Evolutionary conservation across 176 grass and related monocot species (phyloP).

Genomic region (Carex cristatella): DNA sequence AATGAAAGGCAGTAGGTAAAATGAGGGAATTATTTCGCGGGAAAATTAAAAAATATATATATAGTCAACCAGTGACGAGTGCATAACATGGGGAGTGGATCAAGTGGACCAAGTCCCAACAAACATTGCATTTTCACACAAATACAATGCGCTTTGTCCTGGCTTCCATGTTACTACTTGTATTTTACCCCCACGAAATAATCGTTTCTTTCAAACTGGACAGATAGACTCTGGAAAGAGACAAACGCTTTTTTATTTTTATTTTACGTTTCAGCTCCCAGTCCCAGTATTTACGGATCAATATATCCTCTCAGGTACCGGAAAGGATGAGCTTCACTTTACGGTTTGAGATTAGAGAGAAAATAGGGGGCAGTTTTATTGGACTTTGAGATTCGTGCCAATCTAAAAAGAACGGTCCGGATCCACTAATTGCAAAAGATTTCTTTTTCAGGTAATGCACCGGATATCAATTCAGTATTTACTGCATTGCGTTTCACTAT

Average conservation of each 20-base stretch:
- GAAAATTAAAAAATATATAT: neutral
- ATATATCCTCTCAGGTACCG: no score
- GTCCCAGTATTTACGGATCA: neutral
- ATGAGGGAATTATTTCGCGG: neutral
- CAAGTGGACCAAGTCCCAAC: slow-evolving; percentile 10
- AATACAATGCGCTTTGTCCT: neutral
- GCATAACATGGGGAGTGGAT: slow-evolving; percentile 4
- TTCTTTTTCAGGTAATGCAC: no score
- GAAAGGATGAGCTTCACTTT: no score
- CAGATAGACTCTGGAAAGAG: neutral
- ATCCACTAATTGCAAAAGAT: no score
- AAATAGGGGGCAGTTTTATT: no score
- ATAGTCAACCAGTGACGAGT: neutral
- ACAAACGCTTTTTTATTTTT: neutral
- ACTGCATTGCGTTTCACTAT: neutral
- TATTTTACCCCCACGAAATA: neutral
- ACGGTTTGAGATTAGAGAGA: no score
- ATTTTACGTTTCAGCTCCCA: neutral
- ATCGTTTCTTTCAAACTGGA: neutral
- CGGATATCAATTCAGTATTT: neutral
- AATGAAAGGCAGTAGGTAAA: neutral
- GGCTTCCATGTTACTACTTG: neutral
- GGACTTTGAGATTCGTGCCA: no score
- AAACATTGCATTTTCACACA: neutral
- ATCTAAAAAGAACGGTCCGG: no score